A percentile compares a stretch with the other conserved stretches of the same genome.
phyloP scores from a whole-genome alignment of 2,329 filamentous ascomycete species.

The Paracamarosporium sp. region DNA sequence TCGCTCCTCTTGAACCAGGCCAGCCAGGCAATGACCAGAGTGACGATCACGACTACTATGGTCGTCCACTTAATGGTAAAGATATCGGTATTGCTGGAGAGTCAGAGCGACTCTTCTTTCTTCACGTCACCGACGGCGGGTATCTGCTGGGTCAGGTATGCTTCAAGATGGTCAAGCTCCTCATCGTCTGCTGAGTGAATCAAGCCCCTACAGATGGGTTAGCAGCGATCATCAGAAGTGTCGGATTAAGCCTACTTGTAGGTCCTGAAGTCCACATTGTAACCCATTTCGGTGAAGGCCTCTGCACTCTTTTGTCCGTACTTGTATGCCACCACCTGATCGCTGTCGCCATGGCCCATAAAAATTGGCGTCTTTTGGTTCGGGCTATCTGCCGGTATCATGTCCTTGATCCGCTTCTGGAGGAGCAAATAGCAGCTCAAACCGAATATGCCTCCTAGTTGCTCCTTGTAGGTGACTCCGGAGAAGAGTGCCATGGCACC shows the following conservation, averaged over 20 bases:
- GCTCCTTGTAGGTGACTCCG: conserved; percentile 74
- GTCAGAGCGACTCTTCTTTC: conserved; percentile 42
- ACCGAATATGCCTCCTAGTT: conserved; percentile 87
- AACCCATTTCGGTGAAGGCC: conserved; percentile 71
- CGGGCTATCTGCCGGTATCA: conserved; percentile 52
- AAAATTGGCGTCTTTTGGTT: conserved; percentile 84
- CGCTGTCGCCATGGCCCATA: conserved; percentile 84
- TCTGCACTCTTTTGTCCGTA: conserved; percentile 74
- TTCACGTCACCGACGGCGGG: conserved; percentile 53
- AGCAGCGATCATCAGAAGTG: background rate
- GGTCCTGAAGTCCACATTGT: conserved; percentile 75
- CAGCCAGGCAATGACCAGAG: conserved; percentile 33
- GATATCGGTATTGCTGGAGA: conserved; percentile 13
- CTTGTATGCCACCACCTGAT: conserved; percentile 73
- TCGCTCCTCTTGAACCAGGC: conserved; percentile 27
- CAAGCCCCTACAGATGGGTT: conserved; percentile 62
- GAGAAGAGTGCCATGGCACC: conserved; percentile 86
- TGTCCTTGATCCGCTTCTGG: conserved; percentile 65
- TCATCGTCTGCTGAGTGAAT: conserved; percentile 76
- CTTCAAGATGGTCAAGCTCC: conserved; percentile 84
- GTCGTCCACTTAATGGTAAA: conserved; percentile 23
- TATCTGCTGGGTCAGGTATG: conserved; percentile 62
- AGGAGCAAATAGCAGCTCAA: conserved; percentile 84
- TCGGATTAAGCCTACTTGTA: conserved; percentile 66
- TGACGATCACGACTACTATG: conserved; percentile 30